Conservation (phyloP, 441 rosid genomes). For the Populus hybrid region DNA sequence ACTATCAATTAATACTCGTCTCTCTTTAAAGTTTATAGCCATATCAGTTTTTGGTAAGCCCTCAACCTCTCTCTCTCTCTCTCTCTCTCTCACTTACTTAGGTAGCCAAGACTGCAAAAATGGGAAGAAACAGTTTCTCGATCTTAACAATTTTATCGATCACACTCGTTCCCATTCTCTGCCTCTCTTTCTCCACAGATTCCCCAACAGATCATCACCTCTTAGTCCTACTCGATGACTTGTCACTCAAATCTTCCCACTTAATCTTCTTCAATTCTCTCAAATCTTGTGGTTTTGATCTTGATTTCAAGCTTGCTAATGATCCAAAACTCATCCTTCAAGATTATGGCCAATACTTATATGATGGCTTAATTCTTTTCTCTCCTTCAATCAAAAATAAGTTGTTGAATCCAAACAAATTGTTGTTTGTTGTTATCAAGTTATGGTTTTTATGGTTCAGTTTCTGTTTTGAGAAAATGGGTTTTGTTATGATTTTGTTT, state of each 20-base stretch:
- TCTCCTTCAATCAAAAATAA: conserved; percentile 74
- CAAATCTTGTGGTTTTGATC: conserved; percentile 57
- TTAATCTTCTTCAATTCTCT: conserved; percentile 72
- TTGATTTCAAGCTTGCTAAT: conserved; percentile 73
- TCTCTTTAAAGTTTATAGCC: no score
- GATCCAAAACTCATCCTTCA: conserved; percentile 68
- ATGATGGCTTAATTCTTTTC: conserved; percentile 64
- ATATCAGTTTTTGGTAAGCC: no score
- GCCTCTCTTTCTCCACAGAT: no score
- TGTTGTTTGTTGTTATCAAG: no score
- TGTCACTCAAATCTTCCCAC: conserved; percentile 32
- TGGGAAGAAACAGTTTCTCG: not conserved
- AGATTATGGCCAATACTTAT: conserved; percentile 70
- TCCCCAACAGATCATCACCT: no score
- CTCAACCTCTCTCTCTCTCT: no score
- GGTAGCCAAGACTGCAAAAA: not conserved
- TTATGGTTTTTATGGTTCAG: no score
- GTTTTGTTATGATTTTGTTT: no score
- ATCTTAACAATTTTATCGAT: conserved; percentile 20
- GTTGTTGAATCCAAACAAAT: not conserved
- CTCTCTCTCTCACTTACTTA: not conserved
- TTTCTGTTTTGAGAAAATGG: no score
- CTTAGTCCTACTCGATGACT: no score
- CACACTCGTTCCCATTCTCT: conserved; percentile 44
- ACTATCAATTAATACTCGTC: no score